Evolutionary conservation across 352 stramenopile genomes (phyloP), one percentile per base, ranked within the genome.

Genomic region (Bremia lactucae): DNA sequence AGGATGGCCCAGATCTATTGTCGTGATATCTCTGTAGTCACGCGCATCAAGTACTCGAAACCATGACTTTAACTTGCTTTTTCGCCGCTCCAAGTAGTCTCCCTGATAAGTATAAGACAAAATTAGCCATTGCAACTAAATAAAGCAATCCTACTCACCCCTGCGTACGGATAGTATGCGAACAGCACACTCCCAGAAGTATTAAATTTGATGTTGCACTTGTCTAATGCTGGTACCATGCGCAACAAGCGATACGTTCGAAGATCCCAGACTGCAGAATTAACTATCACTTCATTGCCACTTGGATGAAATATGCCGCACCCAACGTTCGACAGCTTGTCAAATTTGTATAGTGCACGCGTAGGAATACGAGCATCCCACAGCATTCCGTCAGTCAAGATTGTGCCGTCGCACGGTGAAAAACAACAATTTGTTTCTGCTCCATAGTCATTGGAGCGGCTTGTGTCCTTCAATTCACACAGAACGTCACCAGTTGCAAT

Each of bases 251-350:
- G 66, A 42, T 84, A 92, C 1, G 83, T 95, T 16, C 83, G 77
- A 13, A 93, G 50, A 49, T 94, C 83, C 82, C 83, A 95, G n/a
- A 95, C 76, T 0, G 78, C 78, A 10, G 81, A 89, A 44, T 95
- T 92, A 16, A 95, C 66, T 31, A 95, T 78, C 24, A 93, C 72
- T 58, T 95, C 83, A 39, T 93, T 95, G 1, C 81, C 82, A 24
- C 77, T 85, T 4, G 81, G 81, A 54, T 95, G 82, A 46, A 91
- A 94, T 39, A 75, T 82, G 1, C 83, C 81, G 25, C 81, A 85
- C 1, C 81, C 76, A 14, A 87, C 49, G 23, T 91, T 89, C 1
- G 79, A 89, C 5, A 95, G 39, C 47, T 92, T 92, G 51, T 95
- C 83, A 44, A 95, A 94, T 36, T 94, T 90, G 56, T 94, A 85